phyloP scores from a whole-genome alignment of 805 yeast species.

The Metschnikowia peoriensis region DNA sequence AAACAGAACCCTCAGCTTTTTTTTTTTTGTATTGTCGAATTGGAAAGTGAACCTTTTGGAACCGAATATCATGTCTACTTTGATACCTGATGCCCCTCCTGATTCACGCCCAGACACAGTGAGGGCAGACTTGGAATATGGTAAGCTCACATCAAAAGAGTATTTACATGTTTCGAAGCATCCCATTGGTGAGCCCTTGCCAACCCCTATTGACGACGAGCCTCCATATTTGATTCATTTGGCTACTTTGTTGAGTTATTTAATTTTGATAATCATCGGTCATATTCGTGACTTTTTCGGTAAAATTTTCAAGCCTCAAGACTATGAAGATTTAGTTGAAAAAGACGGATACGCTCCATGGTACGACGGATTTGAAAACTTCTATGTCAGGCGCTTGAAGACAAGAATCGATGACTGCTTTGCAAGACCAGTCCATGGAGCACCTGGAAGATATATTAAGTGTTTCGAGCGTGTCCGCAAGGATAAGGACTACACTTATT shows the following conservation, averaged over 20 bases:
- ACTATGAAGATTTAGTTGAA: slow-evolving; percentile 65
- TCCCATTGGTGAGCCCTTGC: slow-evolving; percentile 55
- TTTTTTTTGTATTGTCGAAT: not conserved
- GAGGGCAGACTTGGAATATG: slow-evolving; percentile 64
- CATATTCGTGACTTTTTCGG: slow-evolving; percentile 90
- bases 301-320: slow-evolving; percentile 63
- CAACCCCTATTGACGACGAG: slow-evolving; percentile 70
- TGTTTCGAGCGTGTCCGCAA: slow-evolving; percentile 80
- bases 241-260: slow-evolving; percentile 80
- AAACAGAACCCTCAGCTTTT: not conserved
- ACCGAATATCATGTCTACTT: slow-evolving; percentile 14
- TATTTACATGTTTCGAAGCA: slow-evolving; percentile 62
- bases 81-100: slow-evolving; percentile 39
- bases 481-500: slow-evolving; percentile 61
- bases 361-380: slow-evolving; percentile 89
- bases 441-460: slow-evolving; percentile 88
- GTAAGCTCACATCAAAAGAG: slow-evolving; percentile 61
- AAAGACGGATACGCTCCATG: slow-evolving; percentile 93
- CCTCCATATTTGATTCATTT: slow-evolving; percentile 81
- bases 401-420: slow-evolving; percentile 91
- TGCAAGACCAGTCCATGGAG: slow-evolving; percentile 94
- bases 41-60: not conserved
- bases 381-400: slow-evolving; percentile 89
- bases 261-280: slow-evolving; percentile 83
- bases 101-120: slow-evolving; percentile 33